Percentiles rank a stretch among this genome's conserved stretches.
Conservation (phyloP, 1,139 yeast genomes). For the Suhomyces choctaworum region DNA sequence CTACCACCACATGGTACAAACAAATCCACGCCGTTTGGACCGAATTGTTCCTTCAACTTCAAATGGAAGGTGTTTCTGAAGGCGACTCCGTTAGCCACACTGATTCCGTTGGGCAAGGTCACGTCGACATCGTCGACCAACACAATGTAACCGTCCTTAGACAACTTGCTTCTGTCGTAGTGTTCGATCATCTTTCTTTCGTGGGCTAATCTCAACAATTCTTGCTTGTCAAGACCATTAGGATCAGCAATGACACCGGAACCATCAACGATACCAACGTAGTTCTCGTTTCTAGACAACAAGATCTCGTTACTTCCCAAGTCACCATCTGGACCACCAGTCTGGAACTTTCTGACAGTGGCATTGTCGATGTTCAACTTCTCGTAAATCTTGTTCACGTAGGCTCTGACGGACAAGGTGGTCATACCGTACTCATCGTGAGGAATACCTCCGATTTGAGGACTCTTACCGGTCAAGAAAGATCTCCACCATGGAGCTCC, state of each 20-base stretch:
- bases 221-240: conserved; percentile 77
- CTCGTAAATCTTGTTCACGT: conserved; percentile 84
- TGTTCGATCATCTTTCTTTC: conserved; percentile 73
- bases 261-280: conserved; percentile 91
- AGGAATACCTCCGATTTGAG: conserved; percentile 93
- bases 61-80: conserved; percentile 92
- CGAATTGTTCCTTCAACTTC: conserved; percentile 63
- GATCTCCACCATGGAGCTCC: conserved; percentile 99
- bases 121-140: conserved; percentile 85
- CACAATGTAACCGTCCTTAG: conserved; percentile 76
- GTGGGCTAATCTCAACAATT: conserved; percentile 76
- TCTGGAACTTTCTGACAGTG: conserved; percentile 76
- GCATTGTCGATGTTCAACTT: conserved; percentile 63
- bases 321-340: conserved; percentile 99
- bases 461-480: conserved; percentile 94
- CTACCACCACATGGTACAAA: conserved; percentile 99
- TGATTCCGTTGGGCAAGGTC: conserved; percentile 71
- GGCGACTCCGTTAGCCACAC: conserved; percentile 81
- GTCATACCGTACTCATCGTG: conserved; percentile 99
- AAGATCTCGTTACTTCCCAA: conserved; percentile 93
- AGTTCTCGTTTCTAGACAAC: conserved; percentile 76
- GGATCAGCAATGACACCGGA: conserved; percentile 95
- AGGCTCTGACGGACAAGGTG: conserved; percentile 88
- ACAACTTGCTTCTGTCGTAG: conserved; percentile 66
- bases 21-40: conserved; percentile 62